These are phyloP conservation scores for Xylariaceae sp. DNA, from an alignment of 2,329 filamentous ascomycete genomes.

Conservation along the genomic window DNA sequence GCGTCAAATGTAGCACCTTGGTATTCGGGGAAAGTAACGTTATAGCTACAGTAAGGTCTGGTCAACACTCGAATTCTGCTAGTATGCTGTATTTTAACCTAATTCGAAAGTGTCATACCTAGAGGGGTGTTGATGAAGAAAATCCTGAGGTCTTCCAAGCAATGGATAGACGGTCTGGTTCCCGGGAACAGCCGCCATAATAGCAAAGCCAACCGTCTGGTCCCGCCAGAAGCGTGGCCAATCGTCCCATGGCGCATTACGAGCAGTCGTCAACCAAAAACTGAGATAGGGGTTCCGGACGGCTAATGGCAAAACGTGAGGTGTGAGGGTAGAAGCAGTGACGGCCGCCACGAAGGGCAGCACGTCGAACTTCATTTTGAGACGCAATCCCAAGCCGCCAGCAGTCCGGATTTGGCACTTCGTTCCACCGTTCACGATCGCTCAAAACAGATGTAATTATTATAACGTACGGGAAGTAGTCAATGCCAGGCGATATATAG, in stretches of 20 bases:
- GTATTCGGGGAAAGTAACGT: constrained; percentile 40
- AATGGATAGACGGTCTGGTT: constrained; percentile 45
- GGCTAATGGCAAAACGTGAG: constrained; percentile 53
- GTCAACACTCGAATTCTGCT: neutral
- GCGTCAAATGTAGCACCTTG: constrained; percentile 45
- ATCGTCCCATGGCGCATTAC: constrained; percentile 71
- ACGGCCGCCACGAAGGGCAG: constrained; percentile 32
- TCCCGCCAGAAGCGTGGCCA: constrained; percentile 89
- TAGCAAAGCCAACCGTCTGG: constrained; percentile 42
- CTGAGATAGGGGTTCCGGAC: constrained; percentile 60
- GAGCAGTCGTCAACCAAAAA: constrained; percentile 61
- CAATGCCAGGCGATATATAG: too few relatives aligned
- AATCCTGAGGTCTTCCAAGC: constrained; percentile 49
- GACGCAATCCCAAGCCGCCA: constrained; percentile 25
- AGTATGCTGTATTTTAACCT: too few relatives aligned
- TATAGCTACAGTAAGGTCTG: constrained; percentile 28
- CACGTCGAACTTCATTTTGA: constrained; percentile 26
- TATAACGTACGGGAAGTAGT: too few relatives aligned
- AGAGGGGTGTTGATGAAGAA: constrained; percentile 29
- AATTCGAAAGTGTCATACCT: constrained; percentile 9
- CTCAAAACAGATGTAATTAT: too few relatives aligned
- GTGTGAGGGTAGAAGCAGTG: constrained; percentile 50
- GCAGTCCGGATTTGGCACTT: neutral
- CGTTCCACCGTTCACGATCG: too few relatives aligned
- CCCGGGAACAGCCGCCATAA: constrained; percentile 44